Percentiles rank a stretch among this genome's conserved stretches.
Conservation (phyloP, 2,329 filamentous ascomycete species). For the Penicillium sp. region DNA sequence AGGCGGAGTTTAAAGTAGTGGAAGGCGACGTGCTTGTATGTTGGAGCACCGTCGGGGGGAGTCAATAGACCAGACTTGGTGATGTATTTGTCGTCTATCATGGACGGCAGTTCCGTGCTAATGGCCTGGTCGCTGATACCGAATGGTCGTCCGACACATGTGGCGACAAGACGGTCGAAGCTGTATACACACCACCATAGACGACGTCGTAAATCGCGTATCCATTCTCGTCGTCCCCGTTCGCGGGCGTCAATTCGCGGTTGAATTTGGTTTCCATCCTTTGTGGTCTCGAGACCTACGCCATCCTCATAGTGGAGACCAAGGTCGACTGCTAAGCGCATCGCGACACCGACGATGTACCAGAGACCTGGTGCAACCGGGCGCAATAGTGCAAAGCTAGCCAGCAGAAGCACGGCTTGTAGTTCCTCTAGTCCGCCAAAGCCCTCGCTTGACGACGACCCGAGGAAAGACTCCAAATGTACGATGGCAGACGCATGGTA, state of each 20-base stretch:
- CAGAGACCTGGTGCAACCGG: conserved; percentile 91
- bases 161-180: conserved; percentile 89
- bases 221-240: conserved; percentile 73
- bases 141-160: conserved; percentile 89
- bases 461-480: conserved; percentile 82
- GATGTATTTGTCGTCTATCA: conserved; percentile 85
- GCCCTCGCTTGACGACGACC: conserved; percentile 60
- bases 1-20: conserved; percentile 89
- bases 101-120: conserved; percentile 89
- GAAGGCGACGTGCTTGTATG: conserved; percentile 86
- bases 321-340: conserved; percentile 84
- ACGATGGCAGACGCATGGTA: conserved; percentile 95
- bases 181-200: conserved; percentile 98
- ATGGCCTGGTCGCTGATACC: conserved; percentile 96
- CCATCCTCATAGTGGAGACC: conserved; percentile 93
- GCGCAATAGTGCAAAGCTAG: conserved; percentile 85
- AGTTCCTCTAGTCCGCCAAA: conserved; percentile 88
- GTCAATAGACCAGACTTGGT: conserved; percentile 72
- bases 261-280: conserved; percentile 36
- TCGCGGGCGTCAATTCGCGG: conserved; percentile 53
- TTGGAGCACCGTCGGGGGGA: conserved; percentile 63
- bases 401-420: conserved; percentile 86
- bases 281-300: conserved; percentile 56
- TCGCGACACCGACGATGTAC: conserved; percentile 95
- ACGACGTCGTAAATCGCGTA: conserved; percentile 79